Evolutionary conservation across 75 land plant species (phyloP), one percentile per base, ranked within the genome.

Genomic region (Sequoiadendron giganteum): DNA sequence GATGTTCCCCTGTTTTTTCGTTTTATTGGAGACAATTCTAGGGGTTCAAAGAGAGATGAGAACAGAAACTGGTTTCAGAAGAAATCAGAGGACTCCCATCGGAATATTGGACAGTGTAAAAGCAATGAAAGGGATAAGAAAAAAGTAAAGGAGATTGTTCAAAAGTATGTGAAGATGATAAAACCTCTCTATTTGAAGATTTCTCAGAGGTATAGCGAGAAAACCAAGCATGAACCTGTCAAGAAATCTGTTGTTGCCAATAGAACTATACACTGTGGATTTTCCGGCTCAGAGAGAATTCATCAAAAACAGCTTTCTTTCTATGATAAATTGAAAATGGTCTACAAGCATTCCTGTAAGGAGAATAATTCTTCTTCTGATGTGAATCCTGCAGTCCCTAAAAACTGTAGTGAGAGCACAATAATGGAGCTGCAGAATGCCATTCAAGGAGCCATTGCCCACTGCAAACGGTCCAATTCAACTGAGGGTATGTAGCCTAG

Each of bases 151-250:
- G 93, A 90, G 5, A 87, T 90, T 28, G 70, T 93, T 72, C 91
- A 89, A 39, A 91, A 90, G 89, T 95, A 95, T 76, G 79, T 93
- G 72, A 95, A 88, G 86, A 93, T 81, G 92, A 90, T 95, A 55
- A 95, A 92, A 92, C 95, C 95, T 13, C 89, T 94, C 4, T 95
- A 95, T 87, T 86, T 92, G n/a, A 89, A 87, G 28, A 92, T 89
- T 19, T 95, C 91, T 16, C 88, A 88, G 83, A 72, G 88, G 81
- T 91, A 92, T 83, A 85, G 61, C 19, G 94, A 90, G 48, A 92
- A 89, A 87, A 38, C 88, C 10, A 87, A 86, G 73, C 78, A 90
- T 52, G 89, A 90, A 18, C 91, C 86, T 30, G 85, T 84, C 65
- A 68, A 88, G 39, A 78, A 39, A 34, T 38, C 45, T 13, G 83